phyloP scores from a whole-genome alignment of 306 rosid species.

The Ziziphus jujuba region DNA sequence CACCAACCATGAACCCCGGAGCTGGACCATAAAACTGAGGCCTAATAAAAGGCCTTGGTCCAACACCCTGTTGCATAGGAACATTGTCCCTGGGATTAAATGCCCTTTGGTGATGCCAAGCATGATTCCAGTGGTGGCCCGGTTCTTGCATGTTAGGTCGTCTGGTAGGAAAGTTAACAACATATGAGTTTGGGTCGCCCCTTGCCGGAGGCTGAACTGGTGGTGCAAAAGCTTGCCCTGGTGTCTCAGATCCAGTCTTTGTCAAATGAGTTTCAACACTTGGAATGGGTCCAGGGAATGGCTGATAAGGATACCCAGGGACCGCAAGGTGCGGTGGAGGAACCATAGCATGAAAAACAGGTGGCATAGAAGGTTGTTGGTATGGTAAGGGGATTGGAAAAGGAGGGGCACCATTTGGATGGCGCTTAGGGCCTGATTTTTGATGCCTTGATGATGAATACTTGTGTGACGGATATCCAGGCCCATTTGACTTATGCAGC shows the following conservation, averaged over 20 bases:
- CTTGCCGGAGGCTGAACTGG: conserved; percentile 55
- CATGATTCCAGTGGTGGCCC: conserved; percentile 57
- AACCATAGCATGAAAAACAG: conserved; percentile 57
- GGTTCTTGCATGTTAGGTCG: conserved; percentile 67
- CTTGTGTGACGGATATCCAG: conserved; percentile 61
- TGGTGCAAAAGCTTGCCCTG: conserved; percentile 56
- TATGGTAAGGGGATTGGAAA: conserved; percentile 57
- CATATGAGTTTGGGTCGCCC: conserved; percentile 62
- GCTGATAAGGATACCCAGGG: conserved; percentile 67
- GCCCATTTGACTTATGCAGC: conserved; percentile 52
- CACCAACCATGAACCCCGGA: conserved; percentile 77
- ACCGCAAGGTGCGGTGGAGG: conserved; percentile 64
- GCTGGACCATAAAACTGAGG: conserved; percentile 69
- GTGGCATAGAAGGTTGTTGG: conserved; percentile 55
- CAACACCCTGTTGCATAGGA: conserved; percentile 65
- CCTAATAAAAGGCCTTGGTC: conserved; percentile 70
- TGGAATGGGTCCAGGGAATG: conserved; percentile 61
- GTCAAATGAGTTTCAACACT: conserved; percentile 53
- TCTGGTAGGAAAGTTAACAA: conserved; percentile 53
- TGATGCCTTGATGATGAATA: conserved; percentile 59
- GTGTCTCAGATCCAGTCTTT: conserved; percentile 59
- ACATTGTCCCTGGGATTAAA: conserved; percentile 61
- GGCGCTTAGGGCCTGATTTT: conserved; percentile 62
- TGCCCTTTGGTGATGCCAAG: conserved; percentile 77
- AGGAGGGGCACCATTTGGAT: conserved; percentile 49